phyloP scores from a whole-genome alignment of 495 filamentous ascomycete genomes.

The Viridothelium virens region DNA sequence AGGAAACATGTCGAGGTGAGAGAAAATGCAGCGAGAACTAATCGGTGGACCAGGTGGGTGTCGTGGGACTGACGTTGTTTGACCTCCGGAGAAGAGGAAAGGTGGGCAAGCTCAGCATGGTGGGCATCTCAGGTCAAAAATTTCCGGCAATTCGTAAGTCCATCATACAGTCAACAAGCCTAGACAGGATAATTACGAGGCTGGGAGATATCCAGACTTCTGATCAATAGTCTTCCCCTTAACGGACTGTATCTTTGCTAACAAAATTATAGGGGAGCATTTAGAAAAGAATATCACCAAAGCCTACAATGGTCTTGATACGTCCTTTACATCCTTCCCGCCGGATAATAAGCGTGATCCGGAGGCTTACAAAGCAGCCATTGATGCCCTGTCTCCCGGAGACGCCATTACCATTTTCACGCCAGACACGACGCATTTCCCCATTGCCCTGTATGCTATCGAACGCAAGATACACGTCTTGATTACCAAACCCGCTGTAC shows the following conservation, averaged over 20 bases:
- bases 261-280: constrained; percentile 55
- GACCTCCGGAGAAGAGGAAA: constrained; percentile 83
- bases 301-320: constrained; percentile 81
- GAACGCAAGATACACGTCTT: constrained; percentile 79
- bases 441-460: constrained; percentile 91
- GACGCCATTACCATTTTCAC: constrained; percentile 97
- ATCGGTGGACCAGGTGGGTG: constrained; percentile 50
- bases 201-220: neutral
- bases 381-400: constrained; percentile 72
- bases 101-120: constrained; percentile 81
- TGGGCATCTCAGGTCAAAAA: constrained; percentile 77
- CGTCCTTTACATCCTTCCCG: constrained; percentile 73
- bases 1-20: constrained; percentile 35
- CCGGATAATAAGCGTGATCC: constrained; percentile 63
- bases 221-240: neutral
- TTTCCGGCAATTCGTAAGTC: constrained; percentile 80
- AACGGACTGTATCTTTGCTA: too few relatives aligned
- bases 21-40: constrained; percentile 30
- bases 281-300: constrained; percentile 79
- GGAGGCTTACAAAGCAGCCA: constrained; percentile 81
- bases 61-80: constrained; percentile 84
- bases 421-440: constrained; percentile 86
- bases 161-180: neutral
- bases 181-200: neutral
- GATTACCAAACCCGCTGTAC: constrained; percentile 92